Conservation (phyloP, 2,329 filamentous ascomycete species). For the Colletotrichum sp. region DNA sequence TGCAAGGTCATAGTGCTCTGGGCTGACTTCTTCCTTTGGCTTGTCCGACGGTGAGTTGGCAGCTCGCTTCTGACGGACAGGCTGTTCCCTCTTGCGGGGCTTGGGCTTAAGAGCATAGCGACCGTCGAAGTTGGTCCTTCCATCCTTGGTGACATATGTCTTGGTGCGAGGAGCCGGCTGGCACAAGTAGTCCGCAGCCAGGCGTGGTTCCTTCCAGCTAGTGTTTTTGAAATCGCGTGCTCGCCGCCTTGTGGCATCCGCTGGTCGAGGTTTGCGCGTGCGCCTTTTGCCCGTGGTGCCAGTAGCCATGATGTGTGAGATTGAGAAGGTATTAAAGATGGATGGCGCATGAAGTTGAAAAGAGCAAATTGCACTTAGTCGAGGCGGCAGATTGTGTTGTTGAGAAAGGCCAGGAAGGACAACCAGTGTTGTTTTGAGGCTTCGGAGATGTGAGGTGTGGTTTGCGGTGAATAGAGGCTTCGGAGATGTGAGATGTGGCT, state of each 20-base stretch:
- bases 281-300: neutral
- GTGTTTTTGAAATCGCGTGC: neutral
- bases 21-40: neutral
- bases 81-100: neutral
- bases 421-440: neutral
- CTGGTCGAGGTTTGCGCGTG: neutral
- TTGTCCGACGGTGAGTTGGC: neutral
- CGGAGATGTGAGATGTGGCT: neutral
- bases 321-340: neutral
- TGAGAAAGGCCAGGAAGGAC: neutral
- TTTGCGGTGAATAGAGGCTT: neutral
- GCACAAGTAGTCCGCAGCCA: conserved; percentile 3
- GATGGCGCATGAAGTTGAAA: neutral
- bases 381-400: neutral
- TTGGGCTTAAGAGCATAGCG: neutral
- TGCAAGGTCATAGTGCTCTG: neutral
- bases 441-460: neutral
- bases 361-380: neutral
- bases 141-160: conserved; percentile 5
- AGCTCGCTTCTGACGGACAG: neutral
- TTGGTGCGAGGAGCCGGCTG: neutral
- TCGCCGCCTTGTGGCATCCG: neutral
- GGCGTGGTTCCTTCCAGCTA: conserved; percentile 12
- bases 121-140: neutral
- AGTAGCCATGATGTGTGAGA: neutral